Evolutionary conservation across 1,139 yeast genomes (phyloP).

Genomic region (Sugiyamaella sp.): DNA sequence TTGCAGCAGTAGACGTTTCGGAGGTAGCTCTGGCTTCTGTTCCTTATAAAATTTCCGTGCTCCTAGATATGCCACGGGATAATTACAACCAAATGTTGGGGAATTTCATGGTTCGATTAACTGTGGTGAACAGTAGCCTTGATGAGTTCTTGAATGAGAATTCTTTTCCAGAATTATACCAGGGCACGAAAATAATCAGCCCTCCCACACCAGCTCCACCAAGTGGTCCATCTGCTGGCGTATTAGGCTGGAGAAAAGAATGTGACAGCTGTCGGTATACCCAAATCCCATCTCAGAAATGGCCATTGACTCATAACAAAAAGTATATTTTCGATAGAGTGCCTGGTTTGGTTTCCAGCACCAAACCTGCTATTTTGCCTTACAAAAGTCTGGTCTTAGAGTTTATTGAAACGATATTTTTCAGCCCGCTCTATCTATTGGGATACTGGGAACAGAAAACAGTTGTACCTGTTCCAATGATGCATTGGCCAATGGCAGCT

Average conservation of each 20-base stretch:
- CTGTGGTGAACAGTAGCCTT: conserved; percentile 24
- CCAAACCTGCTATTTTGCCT: conserved; percentile 40
- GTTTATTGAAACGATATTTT: conserved; percentile 35
- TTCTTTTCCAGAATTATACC: conserved; percentile 16
- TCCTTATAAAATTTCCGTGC: conserved; percentile 37
- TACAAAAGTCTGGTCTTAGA: conserved; percentile 37
- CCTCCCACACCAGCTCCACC: conserved; percentile 14
- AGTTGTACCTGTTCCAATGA: conserved; percentile 19
- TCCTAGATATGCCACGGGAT: conserved; percentile 40
- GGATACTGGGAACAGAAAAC: conserved; percentile 31
- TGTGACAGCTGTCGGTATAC: not conserved
- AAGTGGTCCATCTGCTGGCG: conserved; percentile 5
- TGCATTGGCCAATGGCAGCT: conserved; percentile 23
- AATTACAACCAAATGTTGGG: conserved; percentile 39
- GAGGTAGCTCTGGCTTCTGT: conserved; percentile 23
- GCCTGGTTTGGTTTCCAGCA: conserved; percentile 23
- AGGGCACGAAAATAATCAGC: conserved; percentile 4
- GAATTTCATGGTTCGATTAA: conserved; percentile 39
- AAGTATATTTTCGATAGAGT: conserved; percentile 20
- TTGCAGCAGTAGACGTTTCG: conserved; percentile 25
- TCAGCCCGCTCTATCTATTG: conserved; percentile 38
- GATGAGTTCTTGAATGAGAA: conserved; percentile 22
- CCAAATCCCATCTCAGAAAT: conserved; percentile 5
- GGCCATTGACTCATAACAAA: conserved; percentile 22
- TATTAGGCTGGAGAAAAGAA: conserved; percentile 7